Conservation (phyloP, 139 green algal species). For the Chlamydomonas applanata region DNA sequence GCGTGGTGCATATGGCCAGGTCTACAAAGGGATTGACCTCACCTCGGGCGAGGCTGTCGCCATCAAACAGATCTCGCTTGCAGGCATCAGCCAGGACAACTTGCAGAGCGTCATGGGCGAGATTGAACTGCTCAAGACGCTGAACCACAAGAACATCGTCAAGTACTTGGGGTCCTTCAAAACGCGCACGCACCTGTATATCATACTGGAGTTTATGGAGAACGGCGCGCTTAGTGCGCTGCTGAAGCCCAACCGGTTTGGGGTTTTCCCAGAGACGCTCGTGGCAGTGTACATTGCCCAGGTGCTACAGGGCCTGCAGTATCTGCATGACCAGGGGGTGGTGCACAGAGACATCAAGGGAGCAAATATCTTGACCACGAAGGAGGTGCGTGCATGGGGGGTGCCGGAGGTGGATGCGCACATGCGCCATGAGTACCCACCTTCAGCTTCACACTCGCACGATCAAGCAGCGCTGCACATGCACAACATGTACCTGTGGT, state of each 20-base stretch:
- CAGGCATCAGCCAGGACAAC: conserved; percentile 62
- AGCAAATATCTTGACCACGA: conserved; percentile 93
- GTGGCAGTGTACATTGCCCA: conserved; percentile 90
- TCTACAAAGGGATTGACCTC: conserved; percentile 91
- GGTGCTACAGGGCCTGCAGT: conserved; percentile 26
- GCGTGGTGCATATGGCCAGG: conserved; percentile 82
- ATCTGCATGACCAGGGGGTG: conserved; percentile 88
- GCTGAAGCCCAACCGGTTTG: conserved; percentile 91
- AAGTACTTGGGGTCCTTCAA: conserved; percentile 94
- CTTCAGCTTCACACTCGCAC: too few species aligned
- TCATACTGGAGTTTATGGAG: conserved; percentile 97
- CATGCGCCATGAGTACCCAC: background rate
- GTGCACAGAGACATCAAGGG: conserved; percentile 97
- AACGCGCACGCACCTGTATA: conserved; percentile 89
- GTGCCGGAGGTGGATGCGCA: background rate
- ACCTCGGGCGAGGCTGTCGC: conserved; percentile 84
- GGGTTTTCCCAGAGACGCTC: conserved; percentile 85
- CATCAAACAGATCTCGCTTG: conserved; percentile 91
- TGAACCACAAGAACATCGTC: conserved; percentile 97
- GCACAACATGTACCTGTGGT: too few species aligned
- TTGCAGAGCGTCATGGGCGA: conserved; percentile 76
- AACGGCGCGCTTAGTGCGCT: conserved; percentile 81
- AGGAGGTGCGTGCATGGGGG: conserved; percentile 60
- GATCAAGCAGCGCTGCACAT: too few species aligned
- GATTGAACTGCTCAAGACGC: conserved; percentile 87